Percentiles rank a stretch among this genome's conserved stretches.
These are phyloP conservation scores for Senna tora DNA, from an alignment of 306 rosid genomes.

Conservation along the genomic window DNA sequence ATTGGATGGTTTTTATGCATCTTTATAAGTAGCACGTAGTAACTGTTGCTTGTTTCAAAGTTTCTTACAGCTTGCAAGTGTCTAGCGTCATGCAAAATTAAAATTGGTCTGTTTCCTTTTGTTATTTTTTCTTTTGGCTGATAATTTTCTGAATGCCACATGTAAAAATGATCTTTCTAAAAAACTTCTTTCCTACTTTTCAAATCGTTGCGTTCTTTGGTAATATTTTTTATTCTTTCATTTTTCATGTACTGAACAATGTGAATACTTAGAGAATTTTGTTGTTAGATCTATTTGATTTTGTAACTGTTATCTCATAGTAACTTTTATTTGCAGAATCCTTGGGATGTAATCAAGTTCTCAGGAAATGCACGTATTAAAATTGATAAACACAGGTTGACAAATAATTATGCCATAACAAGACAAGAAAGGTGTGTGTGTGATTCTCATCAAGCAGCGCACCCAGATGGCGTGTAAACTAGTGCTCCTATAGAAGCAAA, in stretches of 20 bases:
- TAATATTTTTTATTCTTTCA: conserved; percentile 1
- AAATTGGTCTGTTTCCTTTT: no score
- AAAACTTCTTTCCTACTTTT: neutral
- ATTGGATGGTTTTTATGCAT: neutral
- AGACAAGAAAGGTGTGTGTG: no score
- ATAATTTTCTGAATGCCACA: conserved; percentile 5
- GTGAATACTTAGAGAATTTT: conserved; percentile 13
- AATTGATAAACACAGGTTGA: neutral
- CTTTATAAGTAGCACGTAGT: neutral
- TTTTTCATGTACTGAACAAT: conserved; percentile 14
- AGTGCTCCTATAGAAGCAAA: no score
- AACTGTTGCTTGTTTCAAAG: neutral
- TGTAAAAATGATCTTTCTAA: neutral
- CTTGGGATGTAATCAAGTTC: conserved; percentile 82
- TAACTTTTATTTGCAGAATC: conserved; percentile 68
- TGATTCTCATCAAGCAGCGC: no score
- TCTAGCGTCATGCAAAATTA: no score
- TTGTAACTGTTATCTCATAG: conserved; percentile 23
- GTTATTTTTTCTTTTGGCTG: neutral
- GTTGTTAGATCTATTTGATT: conserved; percentile 17
- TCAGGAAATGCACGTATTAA: conserved; percentile 69
- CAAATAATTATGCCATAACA: neutral
- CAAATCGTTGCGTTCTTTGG: neutral
- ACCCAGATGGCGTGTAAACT: no score
- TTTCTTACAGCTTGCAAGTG: no score